These are phyloP conservation scores for Neopestalotiopsis sp. DNA, from an alignment of 2,329 filamentous ascomycete species.

Conservation along the genomic window DNA sequence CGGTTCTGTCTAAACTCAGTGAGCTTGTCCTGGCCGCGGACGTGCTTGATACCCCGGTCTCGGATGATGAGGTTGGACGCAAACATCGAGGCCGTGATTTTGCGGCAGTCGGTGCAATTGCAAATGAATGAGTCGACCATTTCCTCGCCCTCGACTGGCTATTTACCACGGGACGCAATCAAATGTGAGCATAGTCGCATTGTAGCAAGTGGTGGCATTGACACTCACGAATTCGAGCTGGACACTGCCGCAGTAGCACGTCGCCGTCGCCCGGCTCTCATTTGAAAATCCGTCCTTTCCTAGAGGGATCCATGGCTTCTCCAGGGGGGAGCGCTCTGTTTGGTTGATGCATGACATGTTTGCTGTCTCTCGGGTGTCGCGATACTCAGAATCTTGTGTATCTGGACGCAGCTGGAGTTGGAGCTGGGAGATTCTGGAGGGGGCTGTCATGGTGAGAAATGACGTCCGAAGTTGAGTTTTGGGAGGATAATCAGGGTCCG, in stretches of 20 bases:
- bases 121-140: conserved; percentile 60
- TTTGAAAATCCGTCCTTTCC: conserved; percentile 50
- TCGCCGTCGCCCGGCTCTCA: conserved; percentile 56
- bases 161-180: background rate
- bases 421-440: background rate
- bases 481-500: background rate
- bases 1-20: conserved; percentile 47
- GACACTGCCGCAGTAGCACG: conserved; percentile 62
- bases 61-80: conserved; percentile 60
- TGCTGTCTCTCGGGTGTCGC: background rate
- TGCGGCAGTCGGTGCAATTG: conserved; percentile 66
- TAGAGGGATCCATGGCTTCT: conserved; percentile 40
- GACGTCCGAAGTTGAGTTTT: background rate
- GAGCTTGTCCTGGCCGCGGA: conserved; percentile 57
- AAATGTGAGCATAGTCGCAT: background rate
- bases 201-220: background rate
- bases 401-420: background rate
- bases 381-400: background rate
- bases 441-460: background rate
- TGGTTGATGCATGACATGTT: conserved; percentile 9
- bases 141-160: conserved; percentile 51
- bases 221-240: conserved; percentile 57
- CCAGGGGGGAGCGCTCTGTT: background rate
- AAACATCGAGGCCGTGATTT: conserved; percentile 67
- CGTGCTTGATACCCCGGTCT: conserved; percentile 48